phyloP scores from a whole-genome alignment of 495 filamentous ascomycete genomes.

The Baudoinia panamericana region DNA sequence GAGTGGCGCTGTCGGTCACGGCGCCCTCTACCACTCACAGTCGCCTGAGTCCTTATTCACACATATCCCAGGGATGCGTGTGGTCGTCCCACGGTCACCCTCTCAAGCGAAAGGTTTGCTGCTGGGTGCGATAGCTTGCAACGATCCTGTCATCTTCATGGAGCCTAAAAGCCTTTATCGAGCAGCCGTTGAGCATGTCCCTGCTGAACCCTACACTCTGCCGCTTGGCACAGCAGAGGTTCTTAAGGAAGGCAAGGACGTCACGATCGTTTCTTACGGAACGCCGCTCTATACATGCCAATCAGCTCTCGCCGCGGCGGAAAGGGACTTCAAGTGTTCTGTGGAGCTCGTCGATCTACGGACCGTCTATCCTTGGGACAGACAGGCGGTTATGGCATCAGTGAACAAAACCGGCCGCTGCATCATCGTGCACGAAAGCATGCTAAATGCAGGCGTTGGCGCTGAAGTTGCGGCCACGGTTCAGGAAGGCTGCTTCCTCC shows the following conservation, averaged over 20 bases:
- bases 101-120: conserved; percentile 86
- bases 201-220: conserved; percentile 64
- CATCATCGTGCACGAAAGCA: conserved; percentile 88
- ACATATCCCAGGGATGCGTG: conserved; percentile 77
- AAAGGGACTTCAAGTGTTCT: conserved; percentile 65
- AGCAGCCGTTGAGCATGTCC: conserved; percentile 90
- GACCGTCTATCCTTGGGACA: conserved; percentile 93
- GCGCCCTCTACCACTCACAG: conserved; percentile 88
- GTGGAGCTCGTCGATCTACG: conserved; percentile 85
- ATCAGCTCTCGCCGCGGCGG: conserved; percentile 63
- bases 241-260: conserved; percentile 65
- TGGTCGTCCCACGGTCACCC: conserved; percentile 83
- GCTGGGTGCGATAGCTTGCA: conserved; percentile 61
- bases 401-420: conserved; percentile 83
- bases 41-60: conserved; percentile 87
- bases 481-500: conserved; percentile 76
- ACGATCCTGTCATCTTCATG: conserved; percentile 91
- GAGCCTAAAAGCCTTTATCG: conserved; percentile 94
- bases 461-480: conserved; percentile 89
- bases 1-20: conserved; percentile 88
- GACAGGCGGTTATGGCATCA: conserved; percentile 65
- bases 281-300: conserved; percentile 83
- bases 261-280: conserved; percentile 85
- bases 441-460: conserved; percentile 88
- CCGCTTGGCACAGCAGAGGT: conserved; percentile 83